Conservation (phyloP, 176 grass and related monocot genomes). For the Carex littledalei region DNA sequence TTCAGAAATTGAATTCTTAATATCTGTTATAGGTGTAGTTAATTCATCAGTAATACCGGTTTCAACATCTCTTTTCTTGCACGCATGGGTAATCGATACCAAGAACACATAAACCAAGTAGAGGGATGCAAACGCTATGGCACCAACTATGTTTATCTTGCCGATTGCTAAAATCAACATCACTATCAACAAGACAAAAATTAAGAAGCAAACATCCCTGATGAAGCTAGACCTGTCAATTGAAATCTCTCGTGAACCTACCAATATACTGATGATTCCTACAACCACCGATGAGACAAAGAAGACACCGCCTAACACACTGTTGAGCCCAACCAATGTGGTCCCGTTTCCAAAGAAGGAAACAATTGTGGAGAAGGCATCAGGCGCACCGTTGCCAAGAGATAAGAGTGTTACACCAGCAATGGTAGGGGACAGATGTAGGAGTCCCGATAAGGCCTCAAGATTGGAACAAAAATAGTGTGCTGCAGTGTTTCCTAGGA, state of each 20-base stretch:
- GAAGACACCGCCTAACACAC: constrained; percentile 50
- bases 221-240: constrained; percentile 47
- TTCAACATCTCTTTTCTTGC: constrained; percentile 16
- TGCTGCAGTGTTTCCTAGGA: constrained; percentile 67
- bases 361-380: constrained; percentile 57
- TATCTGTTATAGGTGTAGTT: not conserved
- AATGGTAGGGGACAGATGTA: constrained; percentile 48
- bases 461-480: constrained; percentile 70
- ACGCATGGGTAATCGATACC: constrained; percentile 36
- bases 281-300: constrained; percentile 62
- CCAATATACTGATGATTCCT: constrained; percentile 43
- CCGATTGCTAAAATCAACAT: constrained; percentile 29
- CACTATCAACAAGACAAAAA: constrained; percentile 30
- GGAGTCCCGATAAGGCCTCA: constrained; percentile 44
- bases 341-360: constrained; percentile 32
- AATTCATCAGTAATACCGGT: not conserved
- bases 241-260: constrained; percentile 4
- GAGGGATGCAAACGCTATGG: constrained; percentile 45
- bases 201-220: constrained; percentile 46
- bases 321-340: constrained; percentile 39
- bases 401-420: constrained; percentile 71
- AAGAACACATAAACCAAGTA: constrained; percentile 59
- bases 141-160: constrained; percentile 40
- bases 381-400: constrained; percentile 65
- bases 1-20: not conserved